These are phyloP conservation scores for Leccinum solheimii DNA, from an alignment of 1,284 basidiomycete species.

Conservation along the genomic window DNA sequence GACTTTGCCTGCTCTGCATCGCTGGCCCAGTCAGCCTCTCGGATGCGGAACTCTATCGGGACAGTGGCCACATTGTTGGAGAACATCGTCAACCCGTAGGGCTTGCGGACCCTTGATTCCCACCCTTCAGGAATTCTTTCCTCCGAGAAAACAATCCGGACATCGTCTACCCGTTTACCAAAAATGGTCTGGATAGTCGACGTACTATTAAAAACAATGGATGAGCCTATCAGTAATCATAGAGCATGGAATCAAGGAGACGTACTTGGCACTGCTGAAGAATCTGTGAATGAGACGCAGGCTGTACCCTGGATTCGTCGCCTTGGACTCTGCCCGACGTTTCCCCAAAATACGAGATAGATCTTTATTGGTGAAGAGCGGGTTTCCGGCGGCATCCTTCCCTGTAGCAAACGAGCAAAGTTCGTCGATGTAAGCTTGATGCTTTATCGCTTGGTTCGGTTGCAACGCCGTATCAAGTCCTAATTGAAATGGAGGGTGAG, in stretches of 20 bases:
- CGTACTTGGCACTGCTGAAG: conserved; percentile 67
- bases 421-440: conserved; percentile 51
- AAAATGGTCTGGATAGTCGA: conserved; percentile 60
- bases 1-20: not conserved
- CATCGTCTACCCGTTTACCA: conserved; percentile 56
- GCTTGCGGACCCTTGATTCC: conserved; percentile 56
- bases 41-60: conserved; percentile 44
- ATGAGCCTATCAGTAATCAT: not conserved
- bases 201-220: conserved; percentile 36
- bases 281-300: conserved; percentile 49
- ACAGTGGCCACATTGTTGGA: conserved; percentile 56
- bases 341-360: conserved; percentile 54
- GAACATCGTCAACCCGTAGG: conserved; percentile 58
- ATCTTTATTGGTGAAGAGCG: conserved; percentile 53
- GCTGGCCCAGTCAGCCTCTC: conserved; percentile 19
- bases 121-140: conserved; percentile 68
- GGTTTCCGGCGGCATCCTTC: conserved; percentile 47
- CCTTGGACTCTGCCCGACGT: conserved; percentile 56
- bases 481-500: conserved; percentile 27
- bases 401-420: conserved; percentile 61
- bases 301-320: conserved; percentile 53
- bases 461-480: conserved; percentile 55
- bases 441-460: conserved; percentile 52
- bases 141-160: conserved; percentile 56
- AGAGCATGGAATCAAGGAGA: conserved; percentile 7